Percentiles rank a stretch among this genome's conserved stretches.
Conservation (phyloP, 2,329 filamentous ascomycete genomes). For the Cercospora zeae-maydis region DNA sequence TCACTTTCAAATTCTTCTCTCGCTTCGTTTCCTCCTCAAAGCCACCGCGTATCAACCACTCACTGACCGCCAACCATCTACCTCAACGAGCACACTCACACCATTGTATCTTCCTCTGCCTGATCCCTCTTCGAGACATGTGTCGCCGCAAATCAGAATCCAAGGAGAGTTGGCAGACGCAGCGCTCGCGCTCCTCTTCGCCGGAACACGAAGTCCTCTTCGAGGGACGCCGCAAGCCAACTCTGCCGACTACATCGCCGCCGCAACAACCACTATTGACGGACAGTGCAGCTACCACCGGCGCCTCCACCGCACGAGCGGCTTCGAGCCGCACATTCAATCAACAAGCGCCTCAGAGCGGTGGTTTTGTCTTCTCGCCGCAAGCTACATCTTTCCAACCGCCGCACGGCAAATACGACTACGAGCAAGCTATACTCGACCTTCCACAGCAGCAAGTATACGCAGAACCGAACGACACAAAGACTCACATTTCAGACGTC, state of each 20-base stretch:
- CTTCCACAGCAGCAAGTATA: background rate
- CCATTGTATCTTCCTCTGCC: background rate
- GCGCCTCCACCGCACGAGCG: background rate
- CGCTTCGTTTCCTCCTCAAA: background rate
- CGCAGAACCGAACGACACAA: background rate
- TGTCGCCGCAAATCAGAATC: background rate
- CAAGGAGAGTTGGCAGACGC: no score
- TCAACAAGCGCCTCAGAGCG: background rate
- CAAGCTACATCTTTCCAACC: background rate
- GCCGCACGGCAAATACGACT: background rate
- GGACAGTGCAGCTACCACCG: background rate
- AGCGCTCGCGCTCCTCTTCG: background rate
- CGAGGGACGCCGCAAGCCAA: background rate
- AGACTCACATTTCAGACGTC: background rate
- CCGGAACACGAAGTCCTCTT: background rate
- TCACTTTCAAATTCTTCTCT: background rate
- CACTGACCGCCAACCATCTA: background rate
- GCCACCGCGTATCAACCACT: background rate
- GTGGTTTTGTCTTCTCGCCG: background rate
- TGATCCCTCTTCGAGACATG: background rate
- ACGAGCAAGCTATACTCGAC: background rate
- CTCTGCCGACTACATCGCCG: background rate
- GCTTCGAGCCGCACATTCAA: background rate
- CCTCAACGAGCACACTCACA: background rate
- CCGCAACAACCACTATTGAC: background rate